Base-by-base conservation (phyloP, 208 protist species). In the Hexamita inflata region DNA sequence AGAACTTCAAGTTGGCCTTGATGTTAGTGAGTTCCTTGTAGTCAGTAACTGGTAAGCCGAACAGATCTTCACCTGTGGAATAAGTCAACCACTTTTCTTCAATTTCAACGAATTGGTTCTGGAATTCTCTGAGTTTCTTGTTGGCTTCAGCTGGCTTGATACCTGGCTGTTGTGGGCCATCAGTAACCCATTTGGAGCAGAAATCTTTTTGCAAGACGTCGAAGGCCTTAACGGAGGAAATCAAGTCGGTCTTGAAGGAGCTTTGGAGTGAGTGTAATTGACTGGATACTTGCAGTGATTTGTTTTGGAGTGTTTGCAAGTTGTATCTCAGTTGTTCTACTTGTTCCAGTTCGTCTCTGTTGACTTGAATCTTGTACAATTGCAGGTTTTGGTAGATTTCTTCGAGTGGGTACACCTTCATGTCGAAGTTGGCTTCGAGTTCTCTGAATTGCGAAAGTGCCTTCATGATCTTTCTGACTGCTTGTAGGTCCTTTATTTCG, bases 331-430 rank as follows among this genome's bases (percentile, higher is more conserved):
- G 86, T 73, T 93, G 89, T 77, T 90, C 84, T n/a, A 94, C 87
- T 76, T 88, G 86, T 76, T 95, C 92, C 49, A 87, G 79, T 84
- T 96, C 93, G 68, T 95, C 92, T 84, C 94, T 94, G n/a, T 90
- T 86, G 64, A 96, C 88, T 59, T 83, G 79, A 1, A 90, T 85
- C 41, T 86, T 88, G 84, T 93, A 91, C 30, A 86, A 84, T 80
- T 89, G 84, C 30, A 97, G 83, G 49, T 94, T 80, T 26, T 84
- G 78, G 83, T 95, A 97, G 30, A 86, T 85, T 80, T 95, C 89
- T 77, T 93, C 87, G 57, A 95, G 85, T 0, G 93, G 92, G 1
- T 67, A 79, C 68, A 96, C 91, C 76, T 90, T 84, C 73, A 91
- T 88, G 79, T 95, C 91, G 38, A 94, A 86, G 29, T 90, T 82